Percentiles rank a stretch among this genome's conserved stretches.
Conservation (phyloP, 2,329 filamentous ascomycete genomes). For the Talaromyces sp. region DNA sequence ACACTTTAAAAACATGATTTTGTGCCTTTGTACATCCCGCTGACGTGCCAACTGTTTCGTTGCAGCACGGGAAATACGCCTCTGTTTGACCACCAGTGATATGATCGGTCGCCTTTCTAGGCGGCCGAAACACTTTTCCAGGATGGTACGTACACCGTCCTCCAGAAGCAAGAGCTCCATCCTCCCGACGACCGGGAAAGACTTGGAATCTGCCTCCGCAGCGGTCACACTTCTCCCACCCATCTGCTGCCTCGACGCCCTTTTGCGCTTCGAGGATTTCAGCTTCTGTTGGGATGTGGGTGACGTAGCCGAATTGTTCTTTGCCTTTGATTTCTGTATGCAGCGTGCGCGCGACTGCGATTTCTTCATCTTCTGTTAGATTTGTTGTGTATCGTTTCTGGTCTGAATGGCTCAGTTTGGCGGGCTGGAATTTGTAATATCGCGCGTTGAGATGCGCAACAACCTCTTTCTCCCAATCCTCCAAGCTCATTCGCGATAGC, state of each 20-base stretch:
- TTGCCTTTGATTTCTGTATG: conserved; percentile 63
- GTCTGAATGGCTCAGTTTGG: conserved; percentile 26
- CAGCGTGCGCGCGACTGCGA: conserved; percentile 60
- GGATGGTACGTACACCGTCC: conserved; percentile 80
- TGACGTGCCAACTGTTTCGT: conserved; percentile 67
- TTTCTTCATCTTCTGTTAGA: conserved; percentile 65
- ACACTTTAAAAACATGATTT: conserved; percentile 85
- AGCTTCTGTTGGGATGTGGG: conserved; percentile 59
- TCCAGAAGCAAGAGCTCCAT: conserved; percentile 72
- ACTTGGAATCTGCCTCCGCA: conserved; percentile 86
- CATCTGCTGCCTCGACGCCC: conserved; percentile 64
- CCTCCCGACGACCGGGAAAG: conserved; percentile 76
- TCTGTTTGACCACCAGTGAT: conserved; percentile 54
- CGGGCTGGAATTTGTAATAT: conserved; percentile 33
- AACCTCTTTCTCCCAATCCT: conserved; percentile 67
- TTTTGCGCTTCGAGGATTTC: conserved; percentile 65
- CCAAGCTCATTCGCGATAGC: conserved; percentile 70
- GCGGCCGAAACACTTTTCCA: conserved; percentile 63
- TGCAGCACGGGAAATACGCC: conserved; percentile 74
- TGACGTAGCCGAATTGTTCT: conserved; percentile 72
- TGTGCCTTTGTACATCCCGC: conserved; percentile 68
- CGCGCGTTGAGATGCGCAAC: conserved; percentile 43
- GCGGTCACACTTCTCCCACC: conserved; percentile 86
- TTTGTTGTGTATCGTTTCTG: conserved; percentile 65
- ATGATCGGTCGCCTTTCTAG: conserved; percentile 51